phyloP scores from a whole-genome alignment of 495 filamentous ascomycete genomes.

The Podospora didyma region DNA sequence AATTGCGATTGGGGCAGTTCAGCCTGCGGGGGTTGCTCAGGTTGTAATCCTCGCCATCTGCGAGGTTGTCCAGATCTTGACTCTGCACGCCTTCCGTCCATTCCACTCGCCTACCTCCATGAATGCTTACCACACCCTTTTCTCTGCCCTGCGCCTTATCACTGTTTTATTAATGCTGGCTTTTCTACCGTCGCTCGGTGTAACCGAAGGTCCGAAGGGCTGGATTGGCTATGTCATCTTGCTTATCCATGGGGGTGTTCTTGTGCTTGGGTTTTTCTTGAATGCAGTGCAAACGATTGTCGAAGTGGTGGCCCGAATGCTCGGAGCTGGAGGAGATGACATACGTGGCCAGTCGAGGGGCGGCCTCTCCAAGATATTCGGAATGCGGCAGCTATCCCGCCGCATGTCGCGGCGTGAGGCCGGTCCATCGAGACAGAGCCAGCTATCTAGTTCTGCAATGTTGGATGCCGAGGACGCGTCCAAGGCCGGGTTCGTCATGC shows the following conservation, averaged over 20 bases:
- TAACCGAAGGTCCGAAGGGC: constrained; percentile 72
- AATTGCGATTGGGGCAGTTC: constrained; percentile 84
- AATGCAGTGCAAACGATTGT: constrained; percentile 87
- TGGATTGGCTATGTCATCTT: constrained; percentile 96
- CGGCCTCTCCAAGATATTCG: constrained; percentile 87
- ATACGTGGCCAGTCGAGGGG: constrained; percentile 69
- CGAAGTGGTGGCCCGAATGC: constrained; percentile 76
- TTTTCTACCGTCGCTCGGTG: constrained; percentile 77
- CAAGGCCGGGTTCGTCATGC: constrained; percentile 58
- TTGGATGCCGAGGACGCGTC: constrained; percentile 58
- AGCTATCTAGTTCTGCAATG: constrained; percentile 78
- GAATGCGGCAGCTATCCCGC: constrained; percentile 84
- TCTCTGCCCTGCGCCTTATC: constrained; percentile 71
- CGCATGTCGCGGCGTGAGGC: constrained; percentile 58
- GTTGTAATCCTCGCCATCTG: constrained; percentile 88
- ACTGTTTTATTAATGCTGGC: constrained; percentile 79
- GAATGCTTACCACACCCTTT: constrained; percentile 90
- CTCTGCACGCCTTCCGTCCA: constrained; percentile 82
- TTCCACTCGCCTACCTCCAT: constrained; percentile 93
- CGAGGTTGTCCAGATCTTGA: constrained; percentile 86
- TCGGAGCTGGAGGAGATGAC: constrained; percentile 75
- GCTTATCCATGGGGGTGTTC: constrained; percentile 75
- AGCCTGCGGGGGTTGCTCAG: constrained; percentile 89
- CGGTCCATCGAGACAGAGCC: constrained; percentile 62
- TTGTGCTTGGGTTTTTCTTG: constrained; percentile 91